phyloP scores from a whole-genome alignment of 352 stramenopile species.

The Phytophthora sansomeana region DNA sequence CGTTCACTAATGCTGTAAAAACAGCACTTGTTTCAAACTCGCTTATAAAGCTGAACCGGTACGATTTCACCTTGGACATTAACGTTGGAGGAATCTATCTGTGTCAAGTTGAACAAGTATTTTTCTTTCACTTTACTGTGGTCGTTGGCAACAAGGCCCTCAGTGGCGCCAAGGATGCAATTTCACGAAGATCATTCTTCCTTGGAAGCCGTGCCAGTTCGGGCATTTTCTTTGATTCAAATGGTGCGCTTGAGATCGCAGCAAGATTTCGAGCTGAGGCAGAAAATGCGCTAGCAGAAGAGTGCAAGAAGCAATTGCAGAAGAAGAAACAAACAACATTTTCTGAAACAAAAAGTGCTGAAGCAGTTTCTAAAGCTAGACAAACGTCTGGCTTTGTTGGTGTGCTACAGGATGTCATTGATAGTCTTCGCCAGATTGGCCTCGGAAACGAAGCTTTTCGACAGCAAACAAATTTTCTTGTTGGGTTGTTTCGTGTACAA shows the following conservation, averaged over 20 bases:
- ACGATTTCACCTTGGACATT: slow-evolving; percentile 7
- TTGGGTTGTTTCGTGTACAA: slow-evolving; percentile 31
- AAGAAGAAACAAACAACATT: slow-evolving; percentile 22
- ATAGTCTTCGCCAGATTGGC: slow-evolving; percentile 13
- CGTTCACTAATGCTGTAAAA: slow-evolving; percentile 60
- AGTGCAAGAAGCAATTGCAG: slow-evolving; percentile 12
- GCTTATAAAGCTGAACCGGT: slow-evolving; percentile 39
- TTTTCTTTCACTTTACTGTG: slow-evolving; percentile 58
- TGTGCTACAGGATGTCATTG: slow-evolving; percentile 16
- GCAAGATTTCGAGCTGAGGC: slow-evolving; percentile 15
- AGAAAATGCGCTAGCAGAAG: slow-evolving; percentile 11
- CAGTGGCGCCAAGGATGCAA: slow-evolving; percentile 3
- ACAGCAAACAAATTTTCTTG: slow-evolving; percentile 19
- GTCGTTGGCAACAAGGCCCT: background rate
- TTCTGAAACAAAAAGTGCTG: background rate
- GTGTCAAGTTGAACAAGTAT: slow-evolving; percentile 26
- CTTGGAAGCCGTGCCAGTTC: slow-evolving; percentile 22
- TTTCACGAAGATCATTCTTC: slow-evolving; percentile 40
- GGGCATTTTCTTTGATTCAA: slow-evolving; percentile 40
- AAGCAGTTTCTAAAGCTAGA: background rate
- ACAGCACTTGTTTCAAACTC: slow-evolving; percentile 46
- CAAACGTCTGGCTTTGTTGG: slow-evolving; percentile 15
- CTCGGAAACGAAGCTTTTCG: slow-evolving; percentile 16
- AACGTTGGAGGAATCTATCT: slow-evolving; percentile 8
- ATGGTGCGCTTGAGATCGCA: slow-evolving; percentile 36